Percentiles rank a stretch among this genome's conserved stretches.
phyloP scores from a whole-genome alignment of 2,329 filamentous ascomycete genomes.

The Alternaria sp. region DNA sequence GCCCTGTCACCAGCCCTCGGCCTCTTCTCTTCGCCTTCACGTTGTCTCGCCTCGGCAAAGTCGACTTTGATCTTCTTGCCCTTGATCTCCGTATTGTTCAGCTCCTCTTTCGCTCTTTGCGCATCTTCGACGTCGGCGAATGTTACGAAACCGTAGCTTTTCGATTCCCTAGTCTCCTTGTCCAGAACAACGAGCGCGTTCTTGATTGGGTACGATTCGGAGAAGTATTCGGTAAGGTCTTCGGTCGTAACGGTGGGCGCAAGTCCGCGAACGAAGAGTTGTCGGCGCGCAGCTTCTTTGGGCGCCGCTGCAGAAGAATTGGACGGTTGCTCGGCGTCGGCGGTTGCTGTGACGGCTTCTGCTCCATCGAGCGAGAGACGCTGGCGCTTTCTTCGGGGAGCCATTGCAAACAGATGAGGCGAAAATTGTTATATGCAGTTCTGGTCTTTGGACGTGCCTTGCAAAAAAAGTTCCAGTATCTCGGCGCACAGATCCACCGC shows the following conservation, averaged over 20 bases:
- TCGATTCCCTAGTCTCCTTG: slow-evolving; percentile 81
- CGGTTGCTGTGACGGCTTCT: slow-evolving; percentile 37
- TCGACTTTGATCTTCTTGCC: slow-evolving; percentile 86
- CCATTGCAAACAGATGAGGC: slow-evolving; percentile 34
- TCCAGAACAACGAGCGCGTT: slow-evolving; percentile 94
- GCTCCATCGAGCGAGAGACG: slow-evolving; percentile 49
- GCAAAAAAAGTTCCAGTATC: slow-evolving; percentile 23
- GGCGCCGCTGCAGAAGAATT: slow-evolving; percentile 19
- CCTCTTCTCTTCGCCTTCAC: slow-evolving; percentile 58
- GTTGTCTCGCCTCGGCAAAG: slow-evolving; percentile 82
- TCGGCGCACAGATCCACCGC: slow-evolving; percentile 10
- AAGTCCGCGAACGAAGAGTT: slow-evolving; percentile 87
- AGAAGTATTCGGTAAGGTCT: slow-evolving; percentile 85
- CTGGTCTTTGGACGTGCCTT: slow-evolving; percentile 1
- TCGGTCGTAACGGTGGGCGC: slow-evolving; percentile 81
- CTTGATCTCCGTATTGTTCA: slow-evolving; percentile 78
- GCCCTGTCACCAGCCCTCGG: slow-evolving; percentile 54
- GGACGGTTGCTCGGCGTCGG: slow-evolving; percentile 28
- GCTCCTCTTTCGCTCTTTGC: slow-evolving; percentile 76
- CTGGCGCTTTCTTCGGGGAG: slow-evolving; percentile 50
- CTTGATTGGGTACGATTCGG: slow-evolving; percentile 91
- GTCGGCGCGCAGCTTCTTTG: slow-evolving; percentile 52
- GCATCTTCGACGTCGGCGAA: slow-evolving; percentile 95
- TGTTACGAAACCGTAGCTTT: slow-evolving; percentile 95
- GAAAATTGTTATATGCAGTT: not conserved